Evolutionary conservation across 371 early-diverging fungal genomes (phyloP).

Genomic region (Smittium mucronatum): DNA sequence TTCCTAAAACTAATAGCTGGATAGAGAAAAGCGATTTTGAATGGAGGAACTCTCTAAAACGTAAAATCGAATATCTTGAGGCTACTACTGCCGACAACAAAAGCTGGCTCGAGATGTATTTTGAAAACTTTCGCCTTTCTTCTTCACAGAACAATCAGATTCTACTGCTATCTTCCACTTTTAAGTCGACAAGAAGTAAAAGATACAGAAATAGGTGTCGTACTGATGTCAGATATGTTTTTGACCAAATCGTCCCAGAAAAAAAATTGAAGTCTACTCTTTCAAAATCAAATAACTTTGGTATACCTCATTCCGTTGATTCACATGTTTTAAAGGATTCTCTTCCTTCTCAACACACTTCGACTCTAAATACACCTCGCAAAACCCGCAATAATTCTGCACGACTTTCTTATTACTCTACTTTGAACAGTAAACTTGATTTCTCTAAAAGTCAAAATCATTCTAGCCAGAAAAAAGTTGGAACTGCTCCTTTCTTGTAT

Average conservation of each 20-base stretch:
- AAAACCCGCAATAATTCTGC: neutral
- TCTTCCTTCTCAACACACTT: neutral
- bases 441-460: neutral
- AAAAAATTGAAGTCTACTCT: neutral
- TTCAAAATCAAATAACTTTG: neutral
- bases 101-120: neutral
- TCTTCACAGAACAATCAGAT: neutral
- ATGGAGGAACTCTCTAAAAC: neutral
- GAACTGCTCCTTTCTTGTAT: neutral
- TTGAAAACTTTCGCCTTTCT: neutral
- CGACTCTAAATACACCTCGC: neutral
- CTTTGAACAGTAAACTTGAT: neutral
- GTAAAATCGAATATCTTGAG: constrained; percentile 1
- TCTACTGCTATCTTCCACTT: neutral
- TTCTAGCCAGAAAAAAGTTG: neutral
- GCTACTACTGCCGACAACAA: constrained; percentile 1
- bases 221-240: constrained; percentile 1
- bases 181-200: neutral
- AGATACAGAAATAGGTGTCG: neutral
- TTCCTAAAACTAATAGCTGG: constrained; percentile 1
- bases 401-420: neutral
- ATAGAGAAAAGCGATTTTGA: neutral
- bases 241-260: neutral
- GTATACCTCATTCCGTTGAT: too few species aligned
- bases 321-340: too few species aligned